Base-by-base conservation (phyloP, 371 early-diverging fungal species). In the Circinella minor region DNA sequence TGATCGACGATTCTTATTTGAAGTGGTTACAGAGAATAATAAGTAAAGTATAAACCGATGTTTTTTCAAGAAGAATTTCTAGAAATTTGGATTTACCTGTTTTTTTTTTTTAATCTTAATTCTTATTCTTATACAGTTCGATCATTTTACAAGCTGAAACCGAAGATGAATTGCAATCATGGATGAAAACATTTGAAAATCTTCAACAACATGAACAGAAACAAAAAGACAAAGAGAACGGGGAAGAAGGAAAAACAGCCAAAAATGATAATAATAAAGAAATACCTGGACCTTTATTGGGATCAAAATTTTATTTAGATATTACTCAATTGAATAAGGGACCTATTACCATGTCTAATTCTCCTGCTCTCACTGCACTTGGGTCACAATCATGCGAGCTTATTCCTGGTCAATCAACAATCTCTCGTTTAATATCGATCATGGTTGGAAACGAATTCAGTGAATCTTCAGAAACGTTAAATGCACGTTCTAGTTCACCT, bases 1-100 rank as follows among this genome's bases (percentile, higher is more conserved):
- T 62, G 93, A 93, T 59, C 78, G 93, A 18, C 81, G 92, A 11
- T 91, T 86, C 74, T 88, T 88, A 68, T 93, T 93, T 74, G 92
- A 93, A 64, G 78, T 92, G 27, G 39, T 15, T 14, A 49, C 7
- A 11, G 15, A n/a, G 17, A 55, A 48, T 27, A 68, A 64, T 46
- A 63, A 55, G 64, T 63, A 63, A 63, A 43, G 6, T 27, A 27
- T 27, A 27, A 27, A 27, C 27, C 27, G 27, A 27, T 27, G 27
- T 27, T 27, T 27, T 27, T 27, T 27, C 2, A 27, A 27, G 2
- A 27, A 1, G 27, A 27, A 2, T 27, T 27, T 27, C 27, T 27
- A 27, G 27, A 2, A 27, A 27, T 27, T 27, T 27, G 2, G 2
- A 27, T 27, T 27, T 27, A 27, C 27, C 27, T 27, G 2, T 1